phyloP scores from a whole-genome alignment of 805 yeast species.

The Maudiozyma turicensis region DNA sequence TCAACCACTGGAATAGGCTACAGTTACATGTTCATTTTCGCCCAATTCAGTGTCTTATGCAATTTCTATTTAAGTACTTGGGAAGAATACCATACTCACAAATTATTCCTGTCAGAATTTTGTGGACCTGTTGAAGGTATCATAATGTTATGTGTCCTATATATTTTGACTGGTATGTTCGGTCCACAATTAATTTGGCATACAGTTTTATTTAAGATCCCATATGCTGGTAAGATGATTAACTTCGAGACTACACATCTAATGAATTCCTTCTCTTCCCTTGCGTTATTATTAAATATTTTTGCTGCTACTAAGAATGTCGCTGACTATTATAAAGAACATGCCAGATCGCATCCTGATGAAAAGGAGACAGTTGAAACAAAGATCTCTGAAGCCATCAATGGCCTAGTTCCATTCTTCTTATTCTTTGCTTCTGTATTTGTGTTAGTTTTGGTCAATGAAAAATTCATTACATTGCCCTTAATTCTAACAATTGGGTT shows the following conservation, averaged over 20 bases:
- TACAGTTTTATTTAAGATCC: slow-evolving; percentile 26
- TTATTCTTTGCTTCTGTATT: slow-evolving; percentile 44
- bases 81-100: slow-evolving; percentile 93
- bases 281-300: slow-evolving; percentile 56
- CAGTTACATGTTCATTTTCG: slow-evolving; percentile 46
- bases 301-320: slow-evolving; percentile 61
- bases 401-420: slow-evolving; percentile 62
- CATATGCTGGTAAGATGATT: slow-evolving; percentile 11
- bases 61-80: slow-evolving; percentile 88
- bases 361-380: slow-evolving; percentile 10
- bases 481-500: slow-evolving; percentile 63
- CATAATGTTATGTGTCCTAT: slow-evolving; percentile 46
- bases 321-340: slow-evolving; percentile 34
- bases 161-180: slow-evolving; percentile 49
- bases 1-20: slow-evolving; percentile 72
- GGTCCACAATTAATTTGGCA: slow-evolving; percentile 69
- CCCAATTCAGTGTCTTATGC: slow-evolving; percentile 65
- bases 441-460: slow-evolving; percentile 39
- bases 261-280: slow-evolving; percentile 46
- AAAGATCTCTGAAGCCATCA: slow-evolving; percentile 30
- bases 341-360: slow-evolving; percentile 13
- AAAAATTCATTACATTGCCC: slow-evolving; percentile 45
- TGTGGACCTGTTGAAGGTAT: slow-evolving; percentile 97
- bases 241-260: slow-evolving; percentile 37
- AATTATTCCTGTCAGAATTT: slow-evolving; percentile 63